A percentile compares a stretch with the other conserved stretches of the same genome.
These are phyloP conservation scores for Trichoderma koningii DNA, from an alignment of 2,329 filamentous ascomycete genomes.

Conservation along the genomic window DNA sequence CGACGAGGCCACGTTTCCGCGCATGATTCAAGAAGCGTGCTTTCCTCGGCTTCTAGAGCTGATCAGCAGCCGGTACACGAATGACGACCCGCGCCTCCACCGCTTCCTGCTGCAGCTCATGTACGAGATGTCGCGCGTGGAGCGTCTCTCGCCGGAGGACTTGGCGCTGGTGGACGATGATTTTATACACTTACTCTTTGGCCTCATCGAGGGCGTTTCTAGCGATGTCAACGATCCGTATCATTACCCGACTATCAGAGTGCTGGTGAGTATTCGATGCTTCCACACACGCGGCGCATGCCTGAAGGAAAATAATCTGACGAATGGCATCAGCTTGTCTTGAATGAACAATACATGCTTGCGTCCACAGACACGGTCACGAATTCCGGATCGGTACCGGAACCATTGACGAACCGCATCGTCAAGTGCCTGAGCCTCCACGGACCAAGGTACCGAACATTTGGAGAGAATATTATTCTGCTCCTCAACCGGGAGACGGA, in stretches of 20 bases:
- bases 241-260: slow-evolving; percentile 91
- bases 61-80: slow-evolving; percentile 65
- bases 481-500: slow-evolving; percentile 93
- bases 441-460: slow-evolving; percentile 83
- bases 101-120: slow-evolving; percentile 81
- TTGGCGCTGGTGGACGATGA: slow-evolving; percentile 74
- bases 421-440: slow-evolving; percentile 85
- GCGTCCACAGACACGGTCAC: slow-evolving; percentile 57
- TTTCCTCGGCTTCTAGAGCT: slow-evolving; percentile 84
- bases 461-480: slow-evolving; percentile 96
- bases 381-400: slow-evolving; percentile 42
- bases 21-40: slow-evolving; percentile 83
- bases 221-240: slow-evolving; percentile 90
- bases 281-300: background rate
- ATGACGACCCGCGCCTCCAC: slow-evolving; percentile 72
- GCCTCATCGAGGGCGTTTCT: slow-evolving; percentile 83
- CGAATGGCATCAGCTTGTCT: slow-evolving; percentile 65
- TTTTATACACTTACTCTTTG: slow-evolving; percentile 81
- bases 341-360: slow-evolving; percentile 99
- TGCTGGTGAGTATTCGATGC: slow-evolving; percentile 64
- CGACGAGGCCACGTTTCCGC: slow-evolving; percentile 76
- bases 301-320: slow-evolving; percentile 29
- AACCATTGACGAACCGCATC: slow-evolving; percentile 82
- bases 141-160: slow-evolving; percentile 75
- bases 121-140: slow-evolving; percentile 95